These are phyloP conservation scores for Eucalyptus coolabah DNA, from an alignment of 345 rosid species.

Conservation along the genomic window DNA sequence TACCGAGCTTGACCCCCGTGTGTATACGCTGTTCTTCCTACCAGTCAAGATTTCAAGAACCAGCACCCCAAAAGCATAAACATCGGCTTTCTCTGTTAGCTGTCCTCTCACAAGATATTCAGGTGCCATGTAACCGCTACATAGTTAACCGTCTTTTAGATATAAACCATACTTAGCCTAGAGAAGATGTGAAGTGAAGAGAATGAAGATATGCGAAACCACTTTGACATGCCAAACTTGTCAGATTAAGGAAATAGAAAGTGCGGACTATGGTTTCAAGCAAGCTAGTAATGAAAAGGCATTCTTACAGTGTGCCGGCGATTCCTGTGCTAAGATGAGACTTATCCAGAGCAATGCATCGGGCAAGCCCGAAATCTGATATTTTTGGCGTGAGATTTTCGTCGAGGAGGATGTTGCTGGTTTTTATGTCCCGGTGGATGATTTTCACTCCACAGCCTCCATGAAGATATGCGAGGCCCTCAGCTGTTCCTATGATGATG, in stretches of 20 bases:
- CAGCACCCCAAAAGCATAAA: constrained; percentile 70
- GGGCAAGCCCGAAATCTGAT: constrained; percentile 74
- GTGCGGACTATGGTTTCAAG: not conserved
- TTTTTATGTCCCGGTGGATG: constrained; percentile 76
- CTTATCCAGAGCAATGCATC: constrained; percentile 26
- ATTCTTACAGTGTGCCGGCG: constrained; percentile 70
- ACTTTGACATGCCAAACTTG: not conserved
- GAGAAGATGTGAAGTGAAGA: not conserved
- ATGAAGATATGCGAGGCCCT: constrained; percentile 70
- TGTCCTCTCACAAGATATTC: constrained; percentile 69
- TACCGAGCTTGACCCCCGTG: constrained; percentile 33
- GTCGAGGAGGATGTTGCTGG: constrained; percentile 71
- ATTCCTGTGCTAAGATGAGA: constrained; percentile 48
- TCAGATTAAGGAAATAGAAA: not conserved
- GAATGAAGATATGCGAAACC: not conserved
- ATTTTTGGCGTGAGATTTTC: constrained; percentile 52
- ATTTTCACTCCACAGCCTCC: constrained; percentile 45
- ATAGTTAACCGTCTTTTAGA: not conserved
- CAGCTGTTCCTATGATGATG: constrained; percentile 56
- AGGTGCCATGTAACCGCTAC: constrained; percentile 80
- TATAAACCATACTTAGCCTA: not conserved
- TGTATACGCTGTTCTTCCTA: constrained; percentile 45
- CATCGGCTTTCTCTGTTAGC: constrained; percentile 67
- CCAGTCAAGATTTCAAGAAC: constrained; percentile 52
- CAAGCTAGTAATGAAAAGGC: not conserved